Conservation (phyloP, 306 rosid genomes). For the Calophaca sinica region DNA sequence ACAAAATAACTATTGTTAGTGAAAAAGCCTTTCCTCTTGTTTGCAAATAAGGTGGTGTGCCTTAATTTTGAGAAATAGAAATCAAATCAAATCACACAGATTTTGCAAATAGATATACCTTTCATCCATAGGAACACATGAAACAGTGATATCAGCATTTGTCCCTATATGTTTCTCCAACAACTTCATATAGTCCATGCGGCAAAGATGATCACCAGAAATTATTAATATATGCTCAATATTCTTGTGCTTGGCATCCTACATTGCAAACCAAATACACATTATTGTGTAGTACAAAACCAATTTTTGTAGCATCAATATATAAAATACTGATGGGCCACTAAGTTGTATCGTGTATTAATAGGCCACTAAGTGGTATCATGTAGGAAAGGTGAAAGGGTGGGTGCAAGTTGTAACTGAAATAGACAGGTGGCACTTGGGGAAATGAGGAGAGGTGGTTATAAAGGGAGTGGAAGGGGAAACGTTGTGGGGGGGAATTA, state of each 20-base stretch:
- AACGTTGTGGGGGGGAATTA: too few species aligned
- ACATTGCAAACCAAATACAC: conserved; percentile 32
- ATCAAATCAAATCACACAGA: background rate
- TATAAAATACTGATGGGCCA: conserved; percentile 15
- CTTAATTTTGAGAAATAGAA: background rate
- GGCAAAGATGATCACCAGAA: conserved; percentile 90
- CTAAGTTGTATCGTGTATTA: too few species aligned
- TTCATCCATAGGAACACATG: conserved; percentile 87
- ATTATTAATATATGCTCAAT: conserved; percentile 77
- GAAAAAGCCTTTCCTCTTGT: background rate
- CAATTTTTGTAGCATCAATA: background rate
- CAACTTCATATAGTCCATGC: conserved; percentile 88
- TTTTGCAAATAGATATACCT: conserved; percentile 51
- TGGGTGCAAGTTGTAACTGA: too few species aligned
- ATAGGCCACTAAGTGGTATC: too few species aligned
- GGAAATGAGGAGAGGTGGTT: too few species aligned
- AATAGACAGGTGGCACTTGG: too few species aligned
- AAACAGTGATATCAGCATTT: conserved; percentile 85
- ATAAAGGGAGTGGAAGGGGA: too few species aligned
- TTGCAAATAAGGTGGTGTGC: background rate
- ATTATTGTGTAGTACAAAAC: background rate
- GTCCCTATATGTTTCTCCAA: conserved; percentile 76
- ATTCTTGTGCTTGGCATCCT: conserved; percentile 85
- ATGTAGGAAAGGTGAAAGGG: too few species aligned
- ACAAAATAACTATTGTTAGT: conserved; percentile 9